Percentiles rank a stretch among this genome's conserved stretches.
phyloP scores from a whole-genome alignment of 2,329 filamentous ascomycete genomes.

The Mollisiaceae sp. region DNA sequence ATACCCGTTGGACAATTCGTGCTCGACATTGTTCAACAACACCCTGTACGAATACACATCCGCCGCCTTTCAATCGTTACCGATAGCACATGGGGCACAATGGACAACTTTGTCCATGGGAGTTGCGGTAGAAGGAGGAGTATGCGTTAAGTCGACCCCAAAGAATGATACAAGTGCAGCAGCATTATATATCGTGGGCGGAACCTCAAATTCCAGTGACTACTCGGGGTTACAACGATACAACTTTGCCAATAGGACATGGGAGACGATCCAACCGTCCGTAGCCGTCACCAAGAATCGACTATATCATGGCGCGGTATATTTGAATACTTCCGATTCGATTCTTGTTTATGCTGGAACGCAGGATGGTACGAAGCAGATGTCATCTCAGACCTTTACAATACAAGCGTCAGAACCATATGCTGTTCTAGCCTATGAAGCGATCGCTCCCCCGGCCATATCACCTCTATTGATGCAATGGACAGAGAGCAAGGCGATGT shows the following conservation, averaged over 20 bases:
- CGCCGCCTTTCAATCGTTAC: conserved; percentile 75
- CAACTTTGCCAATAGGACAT: conserved; percentile 59
- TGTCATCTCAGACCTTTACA: conserved; percentile 77
- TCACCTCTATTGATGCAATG: conserved; percentile 77
- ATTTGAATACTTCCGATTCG: conserved; percentile 70
- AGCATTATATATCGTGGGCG: conserved; percentile 82
- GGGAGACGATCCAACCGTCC: conserved; percentile 59
- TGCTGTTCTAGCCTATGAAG: conserved; percentile 61
- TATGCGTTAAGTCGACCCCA: conserved; percentile 75
- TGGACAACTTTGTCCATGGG: conserved; percentile 74
- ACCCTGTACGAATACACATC: conserved; percentile 84
- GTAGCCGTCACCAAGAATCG: conserved; percentile 59
- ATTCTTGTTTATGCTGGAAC: conserved; percentile 84
- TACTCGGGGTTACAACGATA: conserved; percentile 80
- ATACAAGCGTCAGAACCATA: conserved; percentile 72
- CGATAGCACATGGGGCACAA: conserved; percentile 68
- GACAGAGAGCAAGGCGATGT: conserved; percentile 71
- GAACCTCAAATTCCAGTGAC: conserved; percentile 54
- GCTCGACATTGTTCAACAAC: conserved; percentile 80
- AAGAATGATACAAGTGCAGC: conserved; percentile 60
- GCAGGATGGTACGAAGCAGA: conserved; percentile 59
- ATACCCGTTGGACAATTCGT: conserved; percentile 74
- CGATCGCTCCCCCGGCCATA: conserved; percentile 64
- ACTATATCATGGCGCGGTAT: conserved; percentile 75
- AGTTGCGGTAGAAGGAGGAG: conserved; percentile 72